Percentiles rank a stretch among this genome's conserved stretches.
Conservation (phyloP, 495 filamentous ascomycete genomes). For the Bryoglossum gracile region DNA sequence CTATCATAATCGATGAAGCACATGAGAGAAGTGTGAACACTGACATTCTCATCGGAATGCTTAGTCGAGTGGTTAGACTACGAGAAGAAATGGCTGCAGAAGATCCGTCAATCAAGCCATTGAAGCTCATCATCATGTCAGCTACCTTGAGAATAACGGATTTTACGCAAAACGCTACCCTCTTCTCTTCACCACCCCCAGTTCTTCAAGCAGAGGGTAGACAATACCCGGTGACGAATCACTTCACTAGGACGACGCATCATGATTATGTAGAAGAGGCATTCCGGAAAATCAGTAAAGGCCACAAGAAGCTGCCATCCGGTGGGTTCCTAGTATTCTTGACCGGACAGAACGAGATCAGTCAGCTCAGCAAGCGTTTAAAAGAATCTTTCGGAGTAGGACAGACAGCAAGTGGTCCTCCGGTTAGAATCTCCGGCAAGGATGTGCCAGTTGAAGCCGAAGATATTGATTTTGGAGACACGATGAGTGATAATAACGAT, state of each 20-base stretch:
- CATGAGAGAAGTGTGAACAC: conserved; percentile 98
- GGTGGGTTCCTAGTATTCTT: conserved; percentile 94
- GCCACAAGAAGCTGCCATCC: conserved; percentile 83
- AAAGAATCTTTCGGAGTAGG: conserved; percentile 59
- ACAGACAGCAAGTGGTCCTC: conserved; percentile 46
- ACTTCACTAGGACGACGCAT: conserved; percentile 78
- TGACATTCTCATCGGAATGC: conserved; percentile 93
- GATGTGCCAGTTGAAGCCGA: conserved; percentile 80
- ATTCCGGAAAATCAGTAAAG: conserved; percentile 79
- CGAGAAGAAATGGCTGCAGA: conserved; percentile 56
- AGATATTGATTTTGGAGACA: conserved; percentile 73
- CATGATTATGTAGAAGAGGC: conserved; percentile 85
- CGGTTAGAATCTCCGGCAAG: conserved; percentile 63
- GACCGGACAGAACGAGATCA: conserved; percentile 90
- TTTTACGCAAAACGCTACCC: conserved; percentile 71
- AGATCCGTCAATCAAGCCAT: conserved; percentile 44
- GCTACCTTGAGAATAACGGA: conserved; percentile 88
- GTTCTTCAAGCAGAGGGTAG: conserved; percentile 89
- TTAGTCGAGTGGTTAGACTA: conserved; percentile 83
- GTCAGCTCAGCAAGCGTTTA: conserved; percentile 64
- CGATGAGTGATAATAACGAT: conserved; percentile 39
- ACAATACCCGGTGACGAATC: conserved; percentile 81
- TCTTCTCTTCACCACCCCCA: conserved; percentile 78
- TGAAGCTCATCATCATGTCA: conserved; percentile 98
- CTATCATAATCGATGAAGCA: conserved; percentile 92